Evolutionary conservation across 441 rosid genomes (phyloP).

Genomic region (Heliophila coronopifolia): DNA sequence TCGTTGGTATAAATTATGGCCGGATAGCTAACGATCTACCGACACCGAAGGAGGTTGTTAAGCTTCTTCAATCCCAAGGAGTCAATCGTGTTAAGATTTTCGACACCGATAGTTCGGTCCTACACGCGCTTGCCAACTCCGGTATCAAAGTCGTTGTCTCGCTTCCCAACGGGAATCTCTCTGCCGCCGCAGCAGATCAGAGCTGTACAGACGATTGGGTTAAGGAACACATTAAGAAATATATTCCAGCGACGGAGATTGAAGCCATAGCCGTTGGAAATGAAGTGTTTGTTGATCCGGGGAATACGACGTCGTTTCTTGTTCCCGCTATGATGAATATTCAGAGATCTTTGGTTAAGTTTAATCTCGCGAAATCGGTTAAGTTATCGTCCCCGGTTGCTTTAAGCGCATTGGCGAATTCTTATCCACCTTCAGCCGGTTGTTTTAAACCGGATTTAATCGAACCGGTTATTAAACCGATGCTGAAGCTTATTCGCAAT

Average conservation of each 20-base stretch:
- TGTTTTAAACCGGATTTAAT: slow-evolving; percentile 21
- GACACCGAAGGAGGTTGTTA: slow-evolving; percentile 26
- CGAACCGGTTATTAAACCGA: slow-evolving; percentile 39
- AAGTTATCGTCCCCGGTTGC: slow-evolving; percentile 61
- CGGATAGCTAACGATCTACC: slow-evolving; percentile 43
- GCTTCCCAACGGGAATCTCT: slow-evolving; percentile 29
- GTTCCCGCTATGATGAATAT: slow-evolving; percentile 26
- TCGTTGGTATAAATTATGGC: slow-evolving; percentile 31
- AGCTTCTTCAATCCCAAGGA: slow-evolving; percentile 34
- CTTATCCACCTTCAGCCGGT: slow-evolving; percentile 53
- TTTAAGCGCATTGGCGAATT: slow-evolving; percentile 39
- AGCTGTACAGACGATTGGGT: slow-evolving; percentile 57
- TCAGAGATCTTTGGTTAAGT: slow-evolving; percentile 19
- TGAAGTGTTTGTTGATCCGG: slow-evolving; percentile 58
- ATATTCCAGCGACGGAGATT: slow-evolving; percentile 46
- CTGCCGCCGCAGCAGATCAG: slow-evolving; percentile 38
- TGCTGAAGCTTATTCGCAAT: slow-evolving; percentile 48
- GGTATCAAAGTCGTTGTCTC: slow-evolving; percentile 19
- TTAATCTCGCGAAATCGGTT: slow-evolving; percentile 23
- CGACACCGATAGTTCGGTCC: slow-evolving; percentile 32
- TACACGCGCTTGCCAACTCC: slow-evolving; percentile 24
- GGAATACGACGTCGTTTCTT: slow-evolving; percentile 15
- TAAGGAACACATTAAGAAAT: slow-evolving; percentile 31
- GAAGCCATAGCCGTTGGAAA: slow-evolving; percentile 68
- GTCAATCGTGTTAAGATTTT: slow-evolving; percentile 39